A percentile compares a stretch with the other conserved stretches of the same genome.
phyloP scores from a whole-genome alignment of 306 rosid species.

The Vigna trinervia region DNA sequence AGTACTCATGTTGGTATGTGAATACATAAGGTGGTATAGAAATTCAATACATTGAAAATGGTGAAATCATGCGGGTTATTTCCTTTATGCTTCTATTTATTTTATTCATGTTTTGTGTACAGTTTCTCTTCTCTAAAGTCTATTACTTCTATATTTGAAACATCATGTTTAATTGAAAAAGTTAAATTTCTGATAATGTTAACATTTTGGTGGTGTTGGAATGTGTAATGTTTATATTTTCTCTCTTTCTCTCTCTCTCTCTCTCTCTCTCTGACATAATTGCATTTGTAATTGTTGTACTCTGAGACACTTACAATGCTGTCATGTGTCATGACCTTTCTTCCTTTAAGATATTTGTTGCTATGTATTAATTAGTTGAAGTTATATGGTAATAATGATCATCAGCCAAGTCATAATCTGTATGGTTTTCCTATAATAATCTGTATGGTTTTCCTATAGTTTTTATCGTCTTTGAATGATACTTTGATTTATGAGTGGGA shows the following conservation, averaged over 20 bases:
- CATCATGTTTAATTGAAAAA: slow-evolving; percentile 18
- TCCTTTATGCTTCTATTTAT: slow-evolving; percentile 17
- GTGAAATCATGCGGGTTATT: slow-evolving; percentile 44
- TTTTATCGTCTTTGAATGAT: background rate
- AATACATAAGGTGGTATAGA: slow-evolving; percentile 92
- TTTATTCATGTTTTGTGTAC: slow-evolving; percentile 6
- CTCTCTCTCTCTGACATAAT: background rate
- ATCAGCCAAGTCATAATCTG: background rate
- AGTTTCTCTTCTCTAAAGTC: slow-evolving; percentile 32
- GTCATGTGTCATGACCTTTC: background rate
- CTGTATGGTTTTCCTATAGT: slow-evolving; percentile 8
- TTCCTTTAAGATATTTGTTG: background rate
- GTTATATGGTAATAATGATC: slow-evolving; percentile 21
- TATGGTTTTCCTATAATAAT: slow-evolving; percentile 9
- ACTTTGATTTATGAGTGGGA: background rate
- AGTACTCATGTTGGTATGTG: slow-evolving; percentile 77
- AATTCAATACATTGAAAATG: slow-evolving; percentile 73
- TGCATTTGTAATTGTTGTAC: background rate
- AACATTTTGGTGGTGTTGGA: slow-evolving; percentile 7
- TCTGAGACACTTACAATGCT: background rate
- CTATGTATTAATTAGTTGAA: background rate
- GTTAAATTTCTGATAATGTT: slow-evolving; percentile 1
- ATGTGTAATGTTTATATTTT: slow-evolving; percentile 4
- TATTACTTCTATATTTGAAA: background rate
- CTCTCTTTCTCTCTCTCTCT: background rate